phyloP scores from a whole-genome alignment of 2,329 filamentous ascomycete genomes.

The Aspergillus japonicus region DNA sequence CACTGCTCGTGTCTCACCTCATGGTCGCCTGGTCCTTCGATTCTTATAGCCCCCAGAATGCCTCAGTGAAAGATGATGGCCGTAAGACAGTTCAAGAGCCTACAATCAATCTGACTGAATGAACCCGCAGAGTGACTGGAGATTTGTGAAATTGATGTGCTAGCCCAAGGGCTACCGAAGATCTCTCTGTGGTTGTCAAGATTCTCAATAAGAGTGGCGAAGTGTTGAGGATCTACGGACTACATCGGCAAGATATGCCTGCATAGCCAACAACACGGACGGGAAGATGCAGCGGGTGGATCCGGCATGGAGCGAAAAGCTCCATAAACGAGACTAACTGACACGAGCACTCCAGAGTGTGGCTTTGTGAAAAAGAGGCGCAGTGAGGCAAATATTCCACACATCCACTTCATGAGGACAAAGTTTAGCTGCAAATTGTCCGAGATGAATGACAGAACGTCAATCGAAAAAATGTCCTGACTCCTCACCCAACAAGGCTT shows the following conservation, averaged over 20 bases:
- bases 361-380: background rate
- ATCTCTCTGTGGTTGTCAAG: too few relatives aligned
- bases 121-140: too few relatives aligned
- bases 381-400: background rate
- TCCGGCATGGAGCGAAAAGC: background rate
- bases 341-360: background rate
- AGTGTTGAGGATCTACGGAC: background rate
- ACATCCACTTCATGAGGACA: background rate
- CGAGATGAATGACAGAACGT: background rate
- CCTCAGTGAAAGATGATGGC: too few relatives aligned
- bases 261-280: background rate
- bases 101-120: too few relatives aligned
- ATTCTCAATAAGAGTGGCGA: background rate
- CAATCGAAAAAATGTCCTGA: background rate
- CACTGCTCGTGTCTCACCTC: too few relatives aligned
- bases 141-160: too few relatives aligned
- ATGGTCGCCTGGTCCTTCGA: too few relatives aligned
- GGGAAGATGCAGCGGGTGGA: background rate
- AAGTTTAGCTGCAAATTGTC: background rate
- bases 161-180: too few relatives aligned
- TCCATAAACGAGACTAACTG: background rate
- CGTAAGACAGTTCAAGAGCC: too few relatives aligned
- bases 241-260: background rate
- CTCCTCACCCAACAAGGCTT: background rate
- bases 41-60: too few relatives aligned